Base-by-base conservation (phyloP, 192 early-diverging fungal genomes). In the Obelidium mucronatum region DNA sequence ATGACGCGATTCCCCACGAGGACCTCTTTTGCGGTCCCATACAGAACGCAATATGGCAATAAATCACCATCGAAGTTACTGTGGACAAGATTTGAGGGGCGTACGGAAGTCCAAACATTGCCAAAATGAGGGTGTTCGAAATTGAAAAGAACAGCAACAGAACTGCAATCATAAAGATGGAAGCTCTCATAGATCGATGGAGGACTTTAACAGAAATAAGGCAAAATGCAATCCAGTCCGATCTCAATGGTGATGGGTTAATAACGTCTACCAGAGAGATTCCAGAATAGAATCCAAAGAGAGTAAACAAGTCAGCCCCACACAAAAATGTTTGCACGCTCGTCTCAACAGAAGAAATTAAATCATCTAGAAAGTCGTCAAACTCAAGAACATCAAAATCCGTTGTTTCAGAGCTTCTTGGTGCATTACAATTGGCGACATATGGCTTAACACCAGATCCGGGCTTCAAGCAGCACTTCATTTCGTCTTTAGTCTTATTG, bases 301-400 rank as follows among this genome's bases (percentile, higher is more conserved):
- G 44, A 13, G 33, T 24, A n/a, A 67, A 67, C 4, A 51, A 19
- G 42, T 24, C 24, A 51, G 40, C 42, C 42, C 17, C 19, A 51
- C 17, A 8, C 22, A 58, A 22, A 31, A 58, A 74, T 24, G 37
- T 30, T 26, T 35, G 26, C 2, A 74, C 22, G 35, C 26, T 26
- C 33, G 30, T 62, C 62, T 74, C 72, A 30, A 15, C 28, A 26
- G 59, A 63, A 35, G n/a, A 13, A 6, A 74, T 62, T 6, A 63
- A 19, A 34, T 74, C 72, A 40, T 74, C 72, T 31, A 74, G 62
- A 35, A 74, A 74, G 13, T 74, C 72, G 62, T 74, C 72, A 74
- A 74, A 62, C 28, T 74, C 72, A 6, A 58, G 53, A 3, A 58
- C 6, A 15, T 72, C 36, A n/a, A 35, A 34, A 26, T 53, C 51